Conservation (phyloP, 495 filamentous ascomycete genomes). For the Tirmania nivea region DNA sequence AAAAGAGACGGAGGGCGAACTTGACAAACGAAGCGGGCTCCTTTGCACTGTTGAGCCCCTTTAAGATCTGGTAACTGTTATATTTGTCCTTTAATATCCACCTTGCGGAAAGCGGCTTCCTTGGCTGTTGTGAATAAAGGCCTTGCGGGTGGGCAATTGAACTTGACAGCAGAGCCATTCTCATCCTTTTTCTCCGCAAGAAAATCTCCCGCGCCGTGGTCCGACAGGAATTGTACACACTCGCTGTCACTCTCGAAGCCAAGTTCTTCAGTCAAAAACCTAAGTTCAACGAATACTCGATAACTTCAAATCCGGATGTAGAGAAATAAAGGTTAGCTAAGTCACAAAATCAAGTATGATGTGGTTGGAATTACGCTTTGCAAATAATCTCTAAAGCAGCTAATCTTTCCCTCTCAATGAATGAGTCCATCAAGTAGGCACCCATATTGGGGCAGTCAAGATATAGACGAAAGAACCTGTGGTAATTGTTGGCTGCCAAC, state of each 20-base stretch:
- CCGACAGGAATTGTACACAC: constrained; percentile 68
- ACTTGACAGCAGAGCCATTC: constrained; percentile 31
- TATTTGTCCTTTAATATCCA: constrained; percentile 96
- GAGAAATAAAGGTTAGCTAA: not conserved
- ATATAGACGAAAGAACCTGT: constrained; percentile 89
- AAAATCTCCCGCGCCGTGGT: constrained; percentile 48
- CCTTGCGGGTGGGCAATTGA: constrained; percentile 55
- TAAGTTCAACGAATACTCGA: constrained; percentile 67
- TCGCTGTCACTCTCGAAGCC: constrained; percentile 85
- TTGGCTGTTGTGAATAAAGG: constrained; percentile 51
- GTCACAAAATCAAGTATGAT: constrained; percentile 1
- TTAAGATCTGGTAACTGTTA: constrained; percentile 34
- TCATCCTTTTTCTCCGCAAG: constrained; percentile 54
- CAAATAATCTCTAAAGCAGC: constrained; percentile 74
- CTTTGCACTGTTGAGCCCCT: no score
- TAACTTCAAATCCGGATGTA: constrained; percentile 34
- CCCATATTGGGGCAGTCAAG: constrained; percentile 93
- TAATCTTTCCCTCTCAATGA: constrained; percentile 79
- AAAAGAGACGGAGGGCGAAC: no score
- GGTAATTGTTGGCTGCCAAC: constrained; percentile 83
- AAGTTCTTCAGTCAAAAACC: constrained; percentile 87
- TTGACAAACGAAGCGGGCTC: no score
- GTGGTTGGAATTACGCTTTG: constrained; percentile 53
- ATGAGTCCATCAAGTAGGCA: constrained; percentile 97
- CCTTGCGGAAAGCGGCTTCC: constrained; percentile 48